Conservation (phyloP, 208 protist genomes). For the Acanthamoeba royreba region DNA sequence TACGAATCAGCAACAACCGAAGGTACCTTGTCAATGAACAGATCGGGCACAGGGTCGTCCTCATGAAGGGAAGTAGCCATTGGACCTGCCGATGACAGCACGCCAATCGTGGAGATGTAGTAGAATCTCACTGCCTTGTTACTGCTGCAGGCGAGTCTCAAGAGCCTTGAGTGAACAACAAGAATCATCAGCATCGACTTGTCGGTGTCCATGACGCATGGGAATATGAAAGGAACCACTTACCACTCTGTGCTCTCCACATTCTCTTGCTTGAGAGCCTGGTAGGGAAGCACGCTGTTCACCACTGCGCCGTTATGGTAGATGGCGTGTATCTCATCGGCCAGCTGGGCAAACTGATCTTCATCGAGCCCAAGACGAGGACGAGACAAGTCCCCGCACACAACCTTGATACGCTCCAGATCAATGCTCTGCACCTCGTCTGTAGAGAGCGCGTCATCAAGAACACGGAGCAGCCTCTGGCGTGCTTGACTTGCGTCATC, state of each 20-base stretch:
- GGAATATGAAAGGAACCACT: too few relatives aligned
- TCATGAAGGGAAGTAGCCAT: background rate
- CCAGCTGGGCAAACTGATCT: background rate
- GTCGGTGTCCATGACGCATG: background rate
- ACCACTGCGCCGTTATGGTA: conserved; percentile 27
- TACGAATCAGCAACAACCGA: background rate
- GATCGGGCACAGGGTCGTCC: conserved; percentile 28
- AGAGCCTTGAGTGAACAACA: background rate
- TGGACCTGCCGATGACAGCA: background rate
- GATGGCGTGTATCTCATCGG: background rate
- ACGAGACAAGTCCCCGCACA: background rate
- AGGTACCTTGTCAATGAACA: background rate
- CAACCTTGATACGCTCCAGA: background rate
- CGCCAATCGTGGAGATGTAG: conserved; percentile 10
- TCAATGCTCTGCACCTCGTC: background rate
- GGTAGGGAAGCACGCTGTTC: conserved; percentile 33
- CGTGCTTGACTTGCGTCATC: background rate
- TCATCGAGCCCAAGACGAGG: background rate
- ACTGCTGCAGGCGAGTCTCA: background rate
- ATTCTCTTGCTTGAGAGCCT: background rate
- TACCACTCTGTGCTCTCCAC: background rate
- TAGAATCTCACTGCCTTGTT: background rate
- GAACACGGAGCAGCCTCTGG: background rate
- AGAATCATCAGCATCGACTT: background rate
- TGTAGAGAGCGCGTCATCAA: background rate